Base-by-base conservation (phyloP, 306 rosid genomes). In the Mimosa pudica region DNA sequence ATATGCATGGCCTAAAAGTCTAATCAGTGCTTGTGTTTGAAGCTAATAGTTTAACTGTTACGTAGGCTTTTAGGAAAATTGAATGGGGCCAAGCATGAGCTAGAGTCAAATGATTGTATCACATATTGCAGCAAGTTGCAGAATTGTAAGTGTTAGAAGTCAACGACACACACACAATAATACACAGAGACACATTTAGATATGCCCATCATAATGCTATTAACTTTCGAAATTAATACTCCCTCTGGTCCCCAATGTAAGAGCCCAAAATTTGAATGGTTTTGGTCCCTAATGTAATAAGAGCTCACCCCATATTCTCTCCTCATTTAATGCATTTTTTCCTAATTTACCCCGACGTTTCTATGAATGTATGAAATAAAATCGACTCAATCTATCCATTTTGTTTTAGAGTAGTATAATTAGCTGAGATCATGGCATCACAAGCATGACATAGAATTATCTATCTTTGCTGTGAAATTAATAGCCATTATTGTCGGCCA, bases 111-210 rank as follows among this genome's bases (percentile, higher is more conserved):
- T 44, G 77, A 83, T 74, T 46, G 42, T 38, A 24, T 69, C 79
- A 62, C 65, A 61, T n/a, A 58, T 80, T 58, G 67, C 54, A 75
- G 77, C 86, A 78, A 81, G 80, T 84, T 79, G 82, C 12, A 81
- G 78, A 76, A 61, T 74, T 20, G 46, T 18, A 32, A 63, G 74
- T 47, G 32, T 71, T 33, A 66, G 33, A 81, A 83, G 84, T 81
- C 84, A 81, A 57, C 76, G 5, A 14, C 0, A 49, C n/a, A 35
- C 8, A 42, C 10, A 17, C 36, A 24, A 38, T 13, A 24, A 38
- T 13, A 60, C 7, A 24, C 36, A 60, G 13, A 4, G 6, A 24
- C 36, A 24, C 3, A 24, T 60, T 60, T 60, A 4, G 7, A 61
- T 68, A 44, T 74, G 45, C 75, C 67, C 36, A 75, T 75, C 41